Evolutionary conservation across 306 rosid species (phyloP).

Genomic region (Aeschynomene evenia): DNA sequence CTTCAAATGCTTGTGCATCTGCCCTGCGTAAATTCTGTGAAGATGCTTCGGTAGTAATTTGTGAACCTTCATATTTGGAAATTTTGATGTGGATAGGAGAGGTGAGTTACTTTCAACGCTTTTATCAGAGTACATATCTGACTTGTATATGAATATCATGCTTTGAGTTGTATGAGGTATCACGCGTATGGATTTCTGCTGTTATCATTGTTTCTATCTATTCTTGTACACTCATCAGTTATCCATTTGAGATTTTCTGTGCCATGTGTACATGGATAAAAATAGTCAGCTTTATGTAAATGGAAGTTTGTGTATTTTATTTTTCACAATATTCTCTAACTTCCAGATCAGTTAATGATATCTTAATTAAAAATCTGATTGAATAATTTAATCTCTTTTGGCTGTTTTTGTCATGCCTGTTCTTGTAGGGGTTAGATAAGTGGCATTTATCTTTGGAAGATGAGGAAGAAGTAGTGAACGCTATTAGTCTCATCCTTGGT

Average conservation of each 20-base stretch:
- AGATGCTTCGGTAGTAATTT: conserved; percentile 75
- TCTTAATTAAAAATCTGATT: conserved; percentile 24
- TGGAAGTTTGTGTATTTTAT: neutral
- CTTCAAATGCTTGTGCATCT: conserved; percentile 83
- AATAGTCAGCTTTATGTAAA: conserved; percentile 1
- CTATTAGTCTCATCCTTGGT: conserved; percentile 77
- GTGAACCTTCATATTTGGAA: conserved; percentile 92
- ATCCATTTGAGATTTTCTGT: conserved; percentile 4
- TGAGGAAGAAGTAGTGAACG: conserved; percentile 91
- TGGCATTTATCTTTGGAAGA: conserved; percentile 86
- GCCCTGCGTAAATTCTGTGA: conserved; percentile 93
- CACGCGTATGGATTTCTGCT: conserved; percentile 12
- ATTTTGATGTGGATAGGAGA: conserved; percentile 96
- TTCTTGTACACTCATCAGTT: neutral
- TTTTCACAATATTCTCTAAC: neutral
- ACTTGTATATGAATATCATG: conserved; percentile 19
- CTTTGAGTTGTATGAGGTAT: conserved; percentile 15
- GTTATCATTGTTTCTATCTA: conserved; percentile 12
- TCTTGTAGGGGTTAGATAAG: conserved; percentile 70
- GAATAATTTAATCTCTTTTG: conserved; percentile 13
- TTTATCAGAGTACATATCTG: conserved; percentile 19
- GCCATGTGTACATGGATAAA: neutral
- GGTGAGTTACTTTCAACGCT: conserved; percentile 49
- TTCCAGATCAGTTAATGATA: conserved; percentile 17
- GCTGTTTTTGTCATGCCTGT: conserved; percentile 21